Evolutionary conservation across 371 early-diverging fungal genomes (phyloP), one percentile per base, ranked within the genome.

Genomic region (Mycotypha africana): DNA sequence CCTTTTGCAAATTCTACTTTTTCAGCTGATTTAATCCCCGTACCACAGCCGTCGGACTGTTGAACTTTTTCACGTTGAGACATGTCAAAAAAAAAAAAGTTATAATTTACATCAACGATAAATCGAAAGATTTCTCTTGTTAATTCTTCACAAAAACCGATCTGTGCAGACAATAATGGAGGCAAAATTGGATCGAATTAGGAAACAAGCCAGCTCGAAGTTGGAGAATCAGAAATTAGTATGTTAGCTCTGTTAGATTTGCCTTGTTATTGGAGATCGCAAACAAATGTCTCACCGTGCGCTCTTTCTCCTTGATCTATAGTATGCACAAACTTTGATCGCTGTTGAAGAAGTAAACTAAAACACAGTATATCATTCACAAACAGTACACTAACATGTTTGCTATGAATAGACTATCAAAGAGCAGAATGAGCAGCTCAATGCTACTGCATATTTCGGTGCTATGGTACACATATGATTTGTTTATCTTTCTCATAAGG

Each of bases 361-460:
- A 21, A 2, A 1, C 14, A 38, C n/a, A n/a, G n/a, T n/a, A n/a
- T n/a, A n/a, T n/a, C n/a, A n/a, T n/a, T n/a, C n/a, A n/a, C n/a
- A n/a, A n/a, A n/a, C n/a, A n/a, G n/a, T n/a, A n/a, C n/a, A n/a
- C n/a, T n/a, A n/a, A n/a, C n/a, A n/a, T n/a, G n/a, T n/a, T n/a
- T n/a, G n/a, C n/a, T n/a, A n/a, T n/a, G n/a, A n/a, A n/a, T 69
- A 81, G 71, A 89, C 91, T 20, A 81, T 95, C 45, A 62, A 60
- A 30, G 91, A 91, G 57, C 85, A 90, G 56, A 65, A 73, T 42
- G 83, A 78, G 21, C 48, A 66, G 22, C 65, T 79, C 21, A 74
- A 69, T 15, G 86, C 96, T 3, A 74, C 88, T 19, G 86, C 92
- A 19, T 95, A 95, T 65, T 95, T 93, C 75, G 91, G 86, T 24